Evolutionary conservation across 306 rosid genomes (phyloP).

Genomic region (Sesbania bispinosa): DNA sequence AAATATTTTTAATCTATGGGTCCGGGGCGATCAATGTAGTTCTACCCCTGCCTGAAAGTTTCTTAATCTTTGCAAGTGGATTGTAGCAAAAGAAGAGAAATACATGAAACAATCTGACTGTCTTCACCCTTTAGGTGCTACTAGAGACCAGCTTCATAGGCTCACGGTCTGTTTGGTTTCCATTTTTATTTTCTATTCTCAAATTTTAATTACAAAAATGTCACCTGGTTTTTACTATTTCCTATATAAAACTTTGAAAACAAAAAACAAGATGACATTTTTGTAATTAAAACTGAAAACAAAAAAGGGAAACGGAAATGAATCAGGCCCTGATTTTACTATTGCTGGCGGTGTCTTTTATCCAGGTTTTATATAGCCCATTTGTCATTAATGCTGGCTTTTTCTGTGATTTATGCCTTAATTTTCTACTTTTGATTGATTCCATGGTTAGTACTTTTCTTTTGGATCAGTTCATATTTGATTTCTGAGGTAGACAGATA

Average conservation of each 20-base stretch:
- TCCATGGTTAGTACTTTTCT: neutral
- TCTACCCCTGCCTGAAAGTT: neutral
- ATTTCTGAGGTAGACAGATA: neutral
- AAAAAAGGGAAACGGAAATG: too few species aligned
- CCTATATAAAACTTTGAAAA: too few species aligned
- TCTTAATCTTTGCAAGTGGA: neutral
- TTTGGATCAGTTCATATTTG: neutral
- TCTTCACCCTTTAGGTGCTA: conserved; percentile 1
- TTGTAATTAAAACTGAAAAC: too few species aligned
- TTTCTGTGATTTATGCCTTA: neutral
- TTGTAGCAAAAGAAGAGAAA: neutral
- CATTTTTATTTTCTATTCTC: too few species aligned
- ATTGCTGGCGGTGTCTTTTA: neutral
- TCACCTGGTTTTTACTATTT: too few species aligned
- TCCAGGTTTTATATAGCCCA: neutral
- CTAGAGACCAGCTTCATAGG: neutral
- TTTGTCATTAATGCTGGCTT: neutral
- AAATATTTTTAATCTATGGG: neutral
- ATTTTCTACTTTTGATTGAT: conserved; percentile 1
- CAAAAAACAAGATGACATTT: too few species aligned
- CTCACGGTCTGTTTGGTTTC: too few species aligned
- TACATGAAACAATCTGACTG: neutral
- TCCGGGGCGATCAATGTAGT: neutral
- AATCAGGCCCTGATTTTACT: neutral
- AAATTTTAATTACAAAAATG: too few species aligned